Base-by-base conservation (phyloP, 2,329 filamentous ascomycete species). In the Verticillium nubilum region DNA sequence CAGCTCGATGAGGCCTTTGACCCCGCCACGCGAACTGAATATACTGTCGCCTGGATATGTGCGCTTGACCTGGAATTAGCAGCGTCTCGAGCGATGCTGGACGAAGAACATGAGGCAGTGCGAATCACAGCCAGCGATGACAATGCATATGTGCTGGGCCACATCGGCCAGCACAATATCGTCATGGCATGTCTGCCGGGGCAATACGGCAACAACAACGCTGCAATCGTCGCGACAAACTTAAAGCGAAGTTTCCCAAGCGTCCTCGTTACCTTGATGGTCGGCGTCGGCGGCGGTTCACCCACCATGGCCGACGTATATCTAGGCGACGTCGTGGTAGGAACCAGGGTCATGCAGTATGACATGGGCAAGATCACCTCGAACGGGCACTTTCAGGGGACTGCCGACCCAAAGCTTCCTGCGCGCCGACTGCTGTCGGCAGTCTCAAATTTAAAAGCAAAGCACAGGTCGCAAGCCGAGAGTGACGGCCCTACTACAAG, bases 161-260 rank as follows among this genome's bases (percentile, higher is more conserved):
- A 52, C 2, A 66, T 72, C 0, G 25, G 26, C 0, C 17, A 52
- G 0, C 69, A 71, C 31, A 68, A 71, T 1, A 27, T 70, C 17
- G 69, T 67, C 12, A 64, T 71, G n/a, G 67, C 65, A 0, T 69
- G 68, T 4, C 7, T 71, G 1, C 69, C 67, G 0, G 58, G 56
- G 0, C 58, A 64, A 7, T 68, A 69, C 1, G 68, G 68, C 0
- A 66, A 56, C 0, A 69, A 64, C 4, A 67, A 65, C 2, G 67
- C 70, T 0, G 63, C 68, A 0, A 65, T 35, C 0, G 68, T 69
- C 0, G n/a, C 62, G 9, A 63, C 54, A 17, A 52, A 64, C 19
- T 56, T 66, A 54, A 17, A 19, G 1, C 57, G 62, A 2, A 64
- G 57, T 7, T 67, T 67, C n/a, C 50, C 57, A 1, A 52, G 35